A percentile compares a stretch with the other conserved stretches of the same genome.
phyloP scores from a whole-genome alignment of 371 early-diverging fungal species.

The Cokeromyces recurvatus region DNA sequence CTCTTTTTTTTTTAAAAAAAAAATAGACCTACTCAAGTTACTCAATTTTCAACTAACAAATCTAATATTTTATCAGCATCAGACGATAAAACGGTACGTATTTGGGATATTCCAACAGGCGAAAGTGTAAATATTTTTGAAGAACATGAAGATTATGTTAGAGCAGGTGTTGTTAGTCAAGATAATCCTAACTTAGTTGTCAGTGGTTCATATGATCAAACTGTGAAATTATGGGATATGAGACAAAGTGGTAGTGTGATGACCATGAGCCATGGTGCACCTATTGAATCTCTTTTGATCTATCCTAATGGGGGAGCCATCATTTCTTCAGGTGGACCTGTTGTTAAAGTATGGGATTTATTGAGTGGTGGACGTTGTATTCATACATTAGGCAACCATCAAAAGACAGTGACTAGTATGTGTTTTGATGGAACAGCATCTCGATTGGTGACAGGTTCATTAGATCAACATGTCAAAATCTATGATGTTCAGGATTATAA shows the following conservation, averaged over 20 bases:
- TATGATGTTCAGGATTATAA: conserved; percentile 83
- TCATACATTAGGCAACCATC: conserved; percentile 79
- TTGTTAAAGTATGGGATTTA: conserved; percentile 87
- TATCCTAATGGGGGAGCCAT: conserved; percentile 83
- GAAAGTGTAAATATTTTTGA: conserved; percentile 65
- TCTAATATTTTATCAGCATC: conserved; percentile 82
- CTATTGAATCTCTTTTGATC: conserved; percentile 83
- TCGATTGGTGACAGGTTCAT: conserved; percentile 82
- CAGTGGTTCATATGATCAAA: conserved; percentile 94
- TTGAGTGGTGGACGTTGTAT: conserved; percentile 76
- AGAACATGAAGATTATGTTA: conserved; percentile 90
- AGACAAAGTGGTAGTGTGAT: conserved; percentile 70
- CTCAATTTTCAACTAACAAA: conserved; percentile 75
- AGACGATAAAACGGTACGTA: conserved; percentile 85
- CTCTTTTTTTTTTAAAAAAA: background rate
- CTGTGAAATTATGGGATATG: conserved; percentile 88
- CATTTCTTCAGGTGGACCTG: conserved; percentile 76
- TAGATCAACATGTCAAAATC: conserved; percentile 95
- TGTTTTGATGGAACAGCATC: conserved; percentile 73
- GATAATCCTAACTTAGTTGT: conserved; percentile 80
- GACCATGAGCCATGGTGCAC: conserved; percentile 81
- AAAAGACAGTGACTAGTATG: conserved; percentile 91
- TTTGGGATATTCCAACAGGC: conserved; percentile 93
- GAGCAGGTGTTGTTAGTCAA: conserved; percentile 65
- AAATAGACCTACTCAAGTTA: conserved; percentile 74